A percentile compares a stretch with the other conserved stretches of the same genome.
phyloP scores from a whole-genome alignment of 768 basidiomycete genomes.

The Glaciozyma martinii region DNA sequence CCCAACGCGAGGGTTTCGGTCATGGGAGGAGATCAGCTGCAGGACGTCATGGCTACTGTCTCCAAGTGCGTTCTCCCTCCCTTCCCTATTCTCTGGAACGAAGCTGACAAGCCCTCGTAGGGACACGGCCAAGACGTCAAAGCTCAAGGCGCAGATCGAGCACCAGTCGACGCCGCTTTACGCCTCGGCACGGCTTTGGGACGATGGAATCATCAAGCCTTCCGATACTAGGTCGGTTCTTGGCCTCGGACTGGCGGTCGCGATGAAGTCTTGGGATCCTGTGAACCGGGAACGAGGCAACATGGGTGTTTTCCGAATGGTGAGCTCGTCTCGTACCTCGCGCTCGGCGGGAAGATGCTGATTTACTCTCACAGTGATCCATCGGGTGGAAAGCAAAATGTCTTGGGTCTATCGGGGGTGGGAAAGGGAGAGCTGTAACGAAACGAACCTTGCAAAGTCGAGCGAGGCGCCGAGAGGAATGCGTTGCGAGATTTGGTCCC shows the following conservation, averaged over 20 bases:
- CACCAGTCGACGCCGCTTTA: conserved; percentile 44
- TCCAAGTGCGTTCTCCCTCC: conserved; percentile 40
- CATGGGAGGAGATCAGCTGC: conserved; percentile 89
- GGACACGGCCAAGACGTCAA: conserved; percentile 11
- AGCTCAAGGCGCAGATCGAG: conserved; percentile 60
- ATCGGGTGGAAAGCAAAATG: too few species aligned
- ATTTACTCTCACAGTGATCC: too few species aligned
- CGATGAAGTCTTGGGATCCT: conserved; percentile 48
- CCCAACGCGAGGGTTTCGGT: conserved; percentile 90
- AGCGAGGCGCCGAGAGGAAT: too few species aligned
- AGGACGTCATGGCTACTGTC: conserved; percentile 83
- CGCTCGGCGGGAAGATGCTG: too few species aligned
- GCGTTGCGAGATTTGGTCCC: too few species aligned
- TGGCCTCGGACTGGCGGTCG: conserved; percentile 77
- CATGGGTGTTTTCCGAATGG: conserved; percentile 39
- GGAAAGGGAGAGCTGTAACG: too few species aligned
- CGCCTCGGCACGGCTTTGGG: conserved; percentile 11
- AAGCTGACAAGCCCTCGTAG: neutral
- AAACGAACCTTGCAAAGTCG: too few species aligned
- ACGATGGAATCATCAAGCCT: conserved; percentile 60
- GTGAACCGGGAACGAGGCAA: conserved; percentile 48
- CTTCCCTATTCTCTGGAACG: neutral
- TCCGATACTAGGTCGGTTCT: conserved; percentile 79
- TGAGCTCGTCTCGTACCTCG: conserved; percentile 1
- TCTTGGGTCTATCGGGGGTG: too few species aligned